Percentiles rank a stretch among this genome's conserved stretches.
These are phyloP conservation scores for Theileria sp. DNA, from an alignment of 169 alveolate genomes.

Conservation along the genomic window DNA sequence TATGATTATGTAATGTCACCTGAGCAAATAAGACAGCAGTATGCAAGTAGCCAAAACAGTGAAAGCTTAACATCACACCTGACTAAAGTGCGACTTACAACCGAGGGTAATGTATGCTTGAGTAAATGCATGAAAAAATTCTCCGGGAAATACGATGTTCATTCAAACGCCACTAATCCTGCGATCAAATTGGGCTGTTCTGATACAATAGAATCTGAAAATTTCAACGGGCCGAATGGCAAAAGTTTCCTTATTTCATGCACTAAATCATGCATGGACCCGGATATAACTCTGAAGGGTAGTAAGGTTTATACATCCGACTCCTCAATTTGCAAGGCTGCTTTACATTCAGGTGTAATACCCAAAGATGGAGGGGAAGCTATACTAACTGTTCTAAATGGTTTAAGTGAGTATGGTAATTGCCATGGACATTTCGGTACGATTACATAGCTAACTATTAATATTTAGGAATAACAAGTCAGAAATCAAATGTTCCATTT, in stretches of 20 bases:
- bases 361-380: constrained; percentile 74
- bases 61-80: constrained; percentile 39
- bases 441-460: constrained; percentile 20
- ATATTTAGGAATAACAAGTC: constrained; percentile 45
- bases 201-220: constrained; percentile 54
- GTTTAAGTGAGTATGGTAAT: constrained; percentile 65
- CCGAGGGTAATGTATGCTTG: constrained; percentile 63
- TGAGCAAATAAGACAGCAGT: constrained; percentile 68
- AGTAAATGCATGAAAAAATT: constrained; percentile 56
- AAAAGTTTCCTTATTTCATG: constrained; percentile 71
- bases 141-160: constrained; percentile 19
- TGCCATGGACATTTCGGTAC: constrained; percentile 78
- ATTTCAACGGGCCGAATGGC: constrained; percentile 74
- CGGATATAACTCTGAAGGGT: constrained; percentile 68
- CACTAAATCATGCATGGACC: constrained; percentile 65
- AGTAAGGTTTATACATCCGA: constrained; percentile 80
- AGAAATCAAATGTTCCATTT: constrained; percentile 65
- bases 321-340: constrained; percentile 87
- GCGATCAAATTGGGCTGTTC: constrained; percentile 54
- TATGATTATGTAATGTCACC: constrained; percentile 75
- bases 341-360: constrained; percentile 77
- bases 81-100: constrained; percentile 51
- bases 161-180: constrained; percentile 53
- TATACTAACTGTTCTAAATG: constrained; percentile 65
- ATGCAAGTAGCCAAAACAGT: constrained; percentile 16